Conservation (phyloP, 139 green algal genomes). For the Picochlorum sp. region DNA sequence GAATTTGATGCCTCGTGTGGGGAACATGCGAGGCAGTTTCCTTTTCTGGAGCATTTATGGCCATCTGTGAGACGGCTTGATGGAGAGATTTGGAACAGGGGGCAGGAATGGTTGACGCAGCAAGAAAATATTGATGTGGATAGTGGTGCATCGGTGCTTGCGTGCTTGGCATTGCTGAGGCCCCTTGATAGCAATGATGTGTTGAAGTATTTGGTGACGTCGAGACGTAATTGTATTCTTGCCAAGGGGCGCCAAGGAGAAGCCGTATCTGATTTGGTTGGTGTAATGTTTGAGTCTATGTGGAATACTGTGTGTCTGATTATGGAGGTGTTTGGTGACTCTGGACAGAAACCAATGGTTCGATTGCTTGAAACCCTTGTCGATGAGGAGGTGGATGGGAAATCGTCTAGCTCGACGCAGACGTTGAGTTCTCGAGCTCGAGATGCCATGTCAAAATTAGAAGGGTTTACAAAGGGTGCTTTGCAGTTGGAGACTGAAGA, state of each 20-base stretch:
- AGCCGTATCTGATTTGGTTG: not conserved
- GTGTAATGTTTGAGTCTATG: too few species aligned
- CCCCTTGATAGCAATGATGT: slow-evolving; percentile 27
- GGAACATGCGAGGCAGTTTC: slow-evolving; percentile 51
- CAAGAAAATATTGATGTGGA: slow-evolving; percentile 2
- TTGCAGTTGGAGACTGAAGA: not conserved
- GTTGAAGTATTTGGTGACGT: slow-evolving; percentile 40
- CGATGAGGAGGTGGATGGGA: too few species aligned
- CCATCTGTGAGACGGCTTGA: slow-evolving; percentile 75
- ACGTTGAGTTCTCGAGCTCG: not conserved
- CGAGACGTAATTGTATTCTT: slow-evolving; percentile 27
- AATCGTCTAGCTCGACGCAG: not conserved
- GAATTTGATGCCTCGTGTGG: slow-evolving; percentile 1
- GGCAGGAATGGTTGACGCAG: slow-evolving; percentile 27
- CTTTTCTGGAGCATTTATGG: slow-evolving; percentile 85
- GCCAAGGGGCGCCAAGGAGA: slow-evolving; percentile 18
- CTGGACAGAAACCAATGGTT: too few species aligned
- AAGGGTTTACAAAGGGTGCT: not conserved
- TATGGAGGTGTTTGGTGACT: too few species aligned
- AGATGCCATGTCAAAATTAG: not conserved
- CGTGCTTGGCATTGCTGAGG: slow-evolving; percentile 18
- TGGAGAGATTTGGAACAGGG: slow-evolving; percentile 48
- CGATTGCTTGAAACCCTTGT: too few species aligned
- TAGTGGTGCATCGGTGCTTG: slow-evolving; percentile 7
- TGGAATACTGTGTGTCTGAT: too few species aligned